Conservation (phyloP, 192 early-diverging fungal species). For the Ambispora gerdemannii region DNA sequence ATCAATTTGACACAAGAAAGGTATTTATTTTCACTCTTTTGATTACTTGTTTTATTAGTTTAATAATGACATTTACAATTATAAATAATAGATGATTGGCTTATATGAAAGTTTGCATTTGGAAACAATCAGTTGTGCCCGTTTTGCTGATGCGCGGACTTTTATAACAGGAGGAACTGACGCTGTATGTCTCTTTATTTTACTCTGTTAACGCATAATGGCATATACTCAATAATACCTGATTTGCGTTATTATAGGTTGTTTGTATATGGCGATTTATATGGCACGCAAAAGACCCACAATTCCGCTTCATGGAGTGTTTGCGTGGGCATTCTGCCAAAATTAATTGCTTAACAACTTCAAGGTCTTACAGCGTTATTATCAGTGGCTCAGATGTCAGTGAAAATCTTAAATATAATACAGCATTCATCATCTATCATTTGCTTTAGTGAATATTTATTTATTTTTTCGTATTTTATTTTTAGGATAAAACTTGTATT, state of each 20-base stretch:
- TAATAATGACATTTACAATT: not conserved
- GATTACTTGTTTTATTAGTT: not conserved
- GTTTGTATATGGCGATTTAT: slow-evolving; percentile 60
- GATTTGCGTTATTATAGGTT: slow-evolving; percentile 40
- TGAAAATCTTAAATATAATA: not conserved
- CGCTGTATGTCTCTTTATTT: slow-evolving; percentile 35
- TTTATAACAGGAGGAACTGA: slow-evolving; percentile 60
- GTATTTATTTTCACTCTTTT: slow-evolving; percentile 20
- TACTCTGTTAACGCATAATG: not conserved
- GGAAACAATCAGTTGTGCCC: slow-evolving; percentile 54
- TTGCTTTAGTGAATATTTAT: slow-evolving; percentile 4
- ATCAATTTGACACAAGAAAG: slow-evolving; percentile 49
- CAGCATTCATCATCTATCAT: not conserved
- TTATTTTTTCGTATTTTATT: too few relatives aligned
- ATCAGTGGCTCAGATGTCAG: slow-evolving; percentile 54
- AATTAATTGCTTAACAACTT: slow-evolving; percentile 49
- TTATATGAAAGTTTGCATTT: slow-evolving; percentile 62
- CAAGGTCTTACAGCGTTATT: slow-evolving; percentile 58
- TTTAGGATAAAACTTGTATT: slow-evolving; percentile 59
- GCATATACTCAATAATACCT: too few relatives aligned
- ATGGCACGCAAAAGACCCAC: slow-evolving; percentile 39
- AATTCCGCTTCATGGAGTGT: slow-evolving; percentile 51
- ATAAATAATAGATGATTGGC: slow-evolving; percentile 34
- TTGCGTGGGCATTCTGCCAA: slow-evolving; percentile 57
- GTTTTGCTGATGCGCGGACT: slow-evolving; percentile 58